Conservation (phyloP, 1,284 basidiomycete genomes). For the Sanghuangporus sanghuang region DNA sequence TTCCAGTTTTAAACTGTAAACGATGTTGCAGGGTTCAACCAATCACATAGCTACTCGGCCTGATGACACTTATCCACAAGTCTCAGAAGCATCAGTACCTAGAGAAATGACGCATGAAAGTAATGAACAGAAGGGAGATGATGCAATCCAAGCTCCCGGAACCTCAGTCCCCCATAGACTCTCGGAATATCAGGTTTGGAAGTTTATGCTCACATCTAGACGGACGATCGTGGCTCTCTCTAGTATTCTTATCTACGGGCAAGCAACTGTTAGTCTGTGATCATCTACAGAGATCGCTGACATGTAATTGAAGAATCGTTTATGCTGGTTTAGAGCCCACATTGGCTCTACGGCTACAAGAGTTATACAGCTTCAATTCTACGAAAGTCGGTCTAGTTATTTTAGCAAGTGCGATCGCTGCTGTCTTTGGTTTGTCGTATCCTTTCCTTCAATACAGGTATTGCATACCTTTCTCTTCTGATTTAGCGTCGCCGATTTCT, state of each 20-base stretch:
- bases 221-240: conserved; percentile 41
- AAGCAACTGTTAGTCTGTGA: conserved; percentile 19
- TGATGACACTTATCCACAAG: no score
- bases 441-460: not conserved
- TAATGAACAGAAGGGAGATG: not conserved
- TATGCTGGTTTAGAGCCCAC: conserved; percentile 57
- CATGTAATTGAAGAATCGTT: conserved; percentile 37
- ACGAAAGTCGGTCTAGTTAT: conserved; percentile 66
- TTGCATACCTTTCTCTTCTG: not conserved
- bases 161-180: not conserved
- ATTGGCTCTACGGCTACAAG: conserved; percentile 60
- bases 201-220: conserved; percentile 28
- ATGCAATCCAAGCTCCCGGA: not conserved
- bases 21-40: no score
- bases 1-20: no score
- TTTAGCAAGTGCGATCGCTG: conserved; percentile 65
- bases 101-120: not conserved
- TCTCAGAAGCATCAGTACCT: not conserved
- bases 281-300: not conserved
- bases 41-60: no score
- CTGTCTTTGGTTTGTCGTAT: conserved; percentile 49
- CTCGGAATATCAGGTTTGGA: conserved; percentile 11
- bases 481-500: conserved; percentile 51
- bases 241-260: conserved; percentile 61
- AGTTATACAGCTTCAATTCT: conserved; percentile 55